phyloP scores from a whole-genome alignment of 345 rosid genomes.

The Cardamine resedifolia region DNA sequence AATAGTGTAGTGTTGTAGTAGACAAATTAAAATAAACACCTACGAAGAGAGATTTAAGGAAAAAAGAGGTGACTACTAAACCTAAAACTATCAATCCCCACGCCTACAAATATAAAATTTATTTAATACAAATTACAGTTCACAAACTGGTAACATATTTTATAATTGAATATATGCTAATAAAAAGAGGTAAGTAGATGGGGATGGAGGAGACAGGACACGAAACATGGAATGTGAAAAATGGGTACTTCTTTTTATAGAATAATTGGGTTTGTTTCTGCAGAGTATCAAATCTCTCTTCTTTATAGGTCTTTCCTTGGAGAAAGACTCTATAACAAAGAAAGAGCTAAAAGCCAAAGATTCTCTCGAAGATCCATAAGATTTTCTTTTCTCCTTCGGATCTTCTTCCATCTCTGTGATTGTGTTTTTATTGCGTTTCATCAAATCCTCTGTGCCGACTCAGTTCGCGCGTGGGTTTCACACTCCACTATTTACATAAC shows the following conservation, averaged over 20 bases:
- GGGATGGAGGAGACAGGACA: conserved; percentile 35
- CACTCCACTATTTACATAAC: background rate
- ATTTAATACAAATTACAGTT: background rate
- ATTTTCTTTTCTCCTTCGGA: conserved; percentile 36
- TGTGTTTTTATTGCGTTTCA: conserved; percentile 23
- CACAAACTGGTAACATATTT: background rate
- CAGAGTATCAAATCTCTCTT: conserved; percentile 32
- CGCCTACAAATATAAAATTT: background rate
- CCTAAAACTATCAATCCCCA: background rate
- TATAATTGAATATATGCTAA: background rate
- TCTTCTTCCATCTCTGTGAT: conserved; percentile 13
- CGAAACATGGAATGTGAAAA: conserved; percentile 36
- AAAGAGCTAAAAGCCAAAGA: conserved; percentile 30
- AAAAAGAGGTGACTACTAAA: conserved; percentile 6
- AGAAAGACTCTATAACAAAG: background rate
- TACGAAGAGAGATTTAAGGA: conserved; percentile 18
- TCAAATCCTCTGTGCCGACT: conserved; percentile 23
- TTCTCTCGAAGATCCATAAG: conserved; percentile 42
- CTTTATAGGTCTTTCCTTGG: conserved; percentile 26
- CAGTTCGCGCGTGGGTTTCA: conserved; percentile 20
- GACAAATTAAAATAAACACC: conserved; percentile 4
- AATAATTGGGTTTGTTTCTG: background rate
- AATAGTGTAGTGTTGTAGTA: background rate
- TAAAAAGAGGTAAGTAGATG: background rate
- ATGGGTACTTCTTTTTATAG: conserved; percentile 42